A percentile compares a stretch with the other conserved stretches of the same genome.
Evolutionary conservation across 2,329 filamentous ascomycete genomes (phyloP).

Genomic region (Neocucurbitaria cava): DNA sequence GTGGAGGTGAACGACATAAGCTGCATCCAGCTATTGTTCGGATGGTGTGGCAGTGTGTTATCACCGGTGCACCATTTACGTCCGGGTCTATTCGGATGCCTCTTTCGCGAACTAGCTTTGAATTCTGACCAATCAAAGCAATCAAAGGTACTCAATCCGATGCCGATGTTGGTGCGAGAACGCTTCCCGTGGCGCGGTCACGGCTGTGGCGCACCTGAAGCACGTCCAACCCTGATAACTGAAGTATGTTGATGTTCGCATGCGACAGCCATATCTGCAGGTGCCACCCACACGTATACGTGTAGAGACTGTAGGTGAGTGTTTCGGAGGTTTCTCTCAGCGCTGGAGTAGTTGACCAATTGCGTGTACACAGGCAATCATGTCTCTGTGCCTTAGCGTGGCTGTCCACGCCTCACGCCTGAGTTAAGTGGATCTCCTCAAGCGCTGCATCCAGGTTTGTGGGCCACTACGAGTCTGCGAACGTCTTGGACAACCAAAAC

Average conservation of each 20-base stretch:
- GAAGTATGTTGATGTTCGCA: not conserved
- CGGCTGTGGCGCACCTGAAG: not conserved
- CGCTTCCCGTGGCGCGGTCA: not conserved
- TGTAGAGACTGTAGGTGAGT: not conserved
- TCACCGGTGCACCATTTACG: not conserved
- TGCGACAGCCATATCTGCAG: not conserved
- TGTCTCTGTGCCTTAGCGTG: not conserved
- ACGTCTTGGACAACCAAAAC: not conserved
- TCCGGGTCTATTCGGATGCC: not conserved
- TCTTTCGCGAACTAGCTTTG: not conserved
- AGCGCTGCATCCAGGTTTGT: not conserved
- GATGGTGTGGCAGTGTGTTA: not conserved
- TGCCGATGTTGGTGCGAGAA: not conserved
- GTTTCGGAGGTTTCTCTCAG: not conserved
- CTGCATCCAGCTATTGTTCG: not conserved
- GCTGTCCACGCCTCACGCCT: not conserved
- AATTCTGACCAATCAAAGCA: not conserved
- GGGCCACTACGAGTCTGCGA: not conserved
- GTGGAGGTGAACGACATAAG: not conserved
- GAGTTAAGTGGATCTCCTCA: not conserved
- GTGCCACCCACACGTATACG: not conserved
- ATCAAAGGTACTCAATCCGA: slow-evolving; percentile 6
- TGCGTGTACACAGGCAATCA: not conserved
- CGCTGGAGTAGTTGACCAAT: not conserved
- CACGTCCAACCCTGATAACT: not conserved